Percentiles rank a stretch among this genome's conserved stretches.
These are phyloP conservation scores for Platanthera zijinensis DNA, from an alignment of 106 monocot species.

Conservation along the genomic window DNA sequence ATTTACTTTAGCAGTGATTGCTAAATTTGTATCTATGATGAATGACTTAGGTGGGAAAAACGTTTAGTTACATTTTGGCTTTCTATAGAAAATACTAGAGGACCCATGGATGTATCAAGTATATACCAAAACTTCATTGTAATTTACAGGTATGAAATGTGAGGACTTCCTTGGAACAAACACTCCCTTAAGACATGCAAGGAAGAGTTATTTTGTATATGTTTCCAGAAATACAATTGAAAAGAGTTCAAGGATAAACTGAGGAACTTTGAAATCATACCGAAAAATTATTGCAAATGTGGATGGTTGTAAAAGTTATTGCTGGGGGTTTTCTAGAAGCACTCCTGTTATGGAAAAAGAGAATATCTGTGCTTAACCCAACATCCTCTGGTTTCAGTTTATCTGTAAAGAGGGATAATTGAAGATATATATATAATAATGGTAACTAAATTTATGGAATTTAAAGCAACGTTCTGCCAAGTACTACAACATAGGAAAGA, in stretches of 20 bases:
- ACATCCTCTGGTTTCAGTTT: conserved; percentile 72
- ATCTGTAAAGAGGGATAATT: conserved; percentile 29
- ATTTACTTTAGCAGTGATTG: too few species aligned
- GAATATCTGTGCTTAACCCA: conserved; percentile 57
- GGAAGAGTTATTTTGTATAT: background rate
- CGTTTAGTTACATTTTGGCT: too few species aligned
- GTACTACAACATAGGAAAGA: background rate
- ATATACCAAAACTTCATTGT: too few species aligned
- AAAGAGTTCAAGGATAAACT: background rate
- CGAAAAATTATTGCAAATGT: conserved; percentile 70
- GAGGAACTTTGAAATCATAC: conserved; percentile 25
- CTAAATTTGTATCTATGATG: too few species aligned
- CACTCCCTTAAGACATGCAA: too few species aligned
- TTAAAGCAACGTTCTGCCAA: background rate
- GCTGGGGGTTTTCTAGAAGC: conserved; percentile 28
- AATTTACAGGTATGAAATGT: too few species aligned
- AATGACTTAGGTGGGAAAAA: too few species aligned
- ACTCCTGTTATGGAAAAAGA: conserved; percentile 44
- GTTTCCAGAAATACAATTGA: background rate
- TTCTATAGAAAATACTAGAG: too few species aligned
- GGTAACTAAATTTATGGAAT: background rate
- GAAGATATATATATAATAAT: background rate
- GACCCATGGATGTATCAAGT: too few species aligned
- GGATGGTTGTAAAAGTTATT: conserved; percentile 48
- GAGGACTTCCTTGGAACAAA: too few species aligned